A percentile compares a stretch with the other conserved stretches of the same genome.
These are phyloP conservation scores for Voacanga thouarsii DNA, from an alignment of 257 asterid genomes.

Conservation along the genomic window DNA sequence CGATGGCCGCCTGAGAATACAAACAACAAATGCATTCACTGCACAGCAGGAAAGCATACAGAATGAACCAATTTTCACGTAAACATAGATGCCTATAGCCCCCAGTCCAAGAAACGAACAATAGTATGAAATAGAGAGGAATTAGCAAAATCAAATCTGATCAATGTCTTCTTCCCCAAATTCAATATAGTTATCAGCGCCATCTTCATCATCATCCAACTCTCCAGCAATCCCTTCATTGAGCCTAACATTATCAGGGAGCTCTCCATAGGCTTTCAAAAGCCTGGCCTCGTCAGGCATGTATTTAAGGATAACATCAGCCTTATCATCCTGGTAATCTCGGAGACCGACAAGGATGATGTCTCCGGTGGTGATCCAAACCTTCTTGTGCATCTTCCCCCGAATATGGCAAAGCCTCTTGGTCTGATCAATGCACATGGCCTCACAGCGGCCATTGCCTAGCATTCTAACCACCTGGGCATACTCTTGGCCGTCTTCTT, in stretches of 20 bases:
- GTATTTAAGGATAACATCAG: slow-evolving; percentile 3
- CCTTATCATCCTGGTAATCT: slow-evolving; percentile 4
- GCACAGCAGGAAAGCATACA: too few species aligned
- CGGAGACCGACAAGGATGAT: not conserved
- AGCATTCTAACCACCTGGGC: not conserved
- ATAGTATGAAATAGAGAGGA: too few species aligned
- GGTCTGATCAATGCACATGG: slow-evolving; percentile 4
- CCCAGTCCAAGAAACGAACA: too few species aligned
- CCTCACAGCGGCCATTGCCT: slow-evolving; percentile 1
- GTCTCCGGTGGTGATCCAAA: slow-evolving; percentile 1
- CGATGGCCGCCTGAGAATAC: too few species aligned
- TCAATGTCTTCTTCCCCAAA: slow-evolving; percentile 6
- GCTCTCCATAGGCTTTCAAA: not conserved
- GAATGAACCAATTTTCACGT: too few species aligned
- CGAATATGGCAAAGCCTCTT: slow-evolving; percentile 1
- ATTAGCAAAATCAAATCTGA: not conserved
- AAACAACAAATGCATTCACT: too few species aligned
- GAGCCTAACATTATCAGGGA: not conserved
- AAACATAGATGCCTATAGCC: too few species aligned
- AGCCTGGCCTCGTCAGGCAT: slow-evolving; percentile 7
- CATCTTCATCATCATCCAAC: slow-evolving; percentile 1
- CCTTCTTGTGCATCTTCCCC: slow-evolving; percentile 7
- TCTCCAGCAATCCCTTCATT: slow-evolving; percentile 7
- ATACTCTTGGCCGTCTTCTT: slow-evolving; percentile 10
- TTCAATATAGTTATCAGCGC: not conserved